phyloP scores from a whole-genome alignment of 2,329 filamentous ascomycete genomes.

The Ceratocystis variospora region DNA sequence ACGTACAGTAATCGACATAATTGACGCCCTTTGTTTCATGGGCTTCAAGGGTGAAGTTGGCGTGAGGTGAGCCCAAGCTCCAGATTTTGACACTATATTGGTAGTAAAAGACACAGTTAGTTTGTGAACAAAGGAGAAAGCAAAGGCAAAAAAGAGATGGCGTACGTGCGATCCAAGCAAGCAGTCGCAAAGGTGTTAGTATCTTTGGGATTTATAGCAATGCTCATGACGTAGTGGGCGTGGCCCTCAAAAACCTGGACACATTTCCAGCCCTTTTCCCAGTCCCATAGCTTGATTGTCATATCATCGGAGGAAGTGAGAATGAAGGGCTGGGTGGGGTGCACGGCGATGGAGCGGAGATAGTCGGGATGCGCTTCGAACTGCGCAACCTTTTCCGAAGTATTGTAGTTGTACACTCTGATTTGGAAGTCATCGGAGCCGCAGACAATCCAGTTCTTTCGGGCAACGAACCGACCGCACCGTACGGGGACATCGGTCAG shows the following conservation, averaged over 20 bases:
- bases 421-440: slow-evolving; percentile 83
- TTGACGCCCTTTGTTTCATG: slow-evolving; percentile 97
- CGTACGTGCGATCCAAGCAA: slow-evolving; percentile 59
- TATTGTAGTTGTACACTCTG: slow-evolving; percentile 98
- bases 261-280: slow-evolving; percentile 97
- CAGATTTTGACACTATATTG: slow-evolving; percentile 78
- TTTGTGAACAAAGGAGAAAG: background rate
- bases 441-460: slow-evolving; percentile 98
- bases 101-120: background rate
- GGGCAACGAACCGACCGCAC: slow-evolving; percentile 86
- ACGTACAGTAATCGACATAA: slow-evolving; percentile 67
- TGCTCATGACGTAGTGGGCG: slow-evolving; percentile 89
- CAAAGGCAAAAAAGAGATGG: background rate
- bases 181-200: slow-evolving; percentile 86
- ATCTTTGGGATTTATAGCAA: slow-evolving; percentile 95
- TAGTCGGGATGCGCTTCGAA: slow-evolving; percentile 98
- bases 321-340: slow-evolving; percentile 90
- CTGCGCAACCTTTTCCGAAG: slow-evolving; percentile 91
- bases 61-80: slow-evolving; percentile 83
- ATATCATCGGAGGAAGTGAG: slow-evolving; percentile 95
- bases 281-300: slow-evolving; percentile 98
- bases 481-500: slow-evolving; percentile 95
- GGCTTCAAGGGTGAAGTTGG: slow-evolving; percentile 93
- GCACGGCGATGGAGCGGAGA: slow-evolving; percentile 89
- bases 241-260: slow-evolving; percentile 95